These are phyloP conservation scores for Phytophthora sp. DNA, from an alignment of 352 stramenopile genomes.

Conservation along the genomic window DNA sequence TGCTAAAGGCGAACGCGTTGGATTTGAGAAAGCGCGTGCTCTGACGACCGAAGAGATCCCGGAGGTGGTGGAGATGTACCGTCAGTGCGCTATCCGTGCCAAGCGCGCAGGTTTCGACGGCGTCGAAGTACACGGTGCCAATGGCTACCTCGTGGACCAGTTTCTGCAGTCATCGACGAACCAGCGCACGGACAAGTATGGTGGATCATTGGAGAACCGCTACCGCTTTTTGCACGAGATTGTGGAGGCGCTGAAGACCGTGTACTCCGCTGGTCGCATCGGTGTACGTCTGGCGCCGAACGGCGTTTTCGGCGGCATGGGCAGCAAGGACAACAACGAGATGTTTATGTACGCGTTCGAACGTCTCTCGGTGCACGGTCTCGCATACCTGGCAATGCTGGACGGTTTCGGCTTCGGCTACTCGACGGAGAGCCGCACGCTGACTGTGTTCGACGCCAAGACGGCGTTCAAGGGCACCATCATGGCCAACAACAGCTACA, in stretches of 20 bases:
- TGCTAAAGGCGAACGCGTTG: conserved; percentile 5
- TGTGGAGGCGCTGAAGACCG: conserved; percentile 10
- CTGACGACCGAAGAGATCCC: conserved; percentile 15
- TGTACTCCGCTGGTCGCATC: conserved; percentile 9
- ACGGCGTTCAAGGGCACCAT: conserved; percentile 20
- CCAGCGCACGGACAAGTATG: conserved; percentile 21
- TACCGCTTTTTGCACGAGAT: conserved; percentile 13
- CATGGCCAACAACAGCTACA: conserved; percentile 26
- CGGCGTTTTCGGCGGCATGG: conserved; percentile 18
- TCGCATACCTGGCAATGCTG: conserved; percentile 15
- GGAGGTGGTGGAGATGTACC: conserved; percentile 19
- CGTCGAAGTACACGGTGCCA: conserved; percentile 17
- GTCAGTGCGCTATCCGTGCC: conserved; percentile 10
- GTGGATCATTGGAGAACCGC: conserved; percentile 24
- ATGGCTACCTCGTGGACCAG: conserved; percentile 17
- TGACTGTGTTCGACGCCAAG: conserved; percentile 21
- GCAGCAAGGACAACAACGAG: conserved; percentile 23
- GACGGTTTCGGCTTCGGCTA: conserved; percentile 14
- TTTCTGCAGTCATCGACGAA: conserved; percentile 25
- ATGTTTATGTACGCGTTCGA: conserved; percentile 19
- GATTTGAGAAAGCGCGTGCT: conserved; percentile 12
- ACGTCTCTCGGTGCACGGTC: conserved; percentile 6
- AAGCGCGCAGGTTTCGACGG: conserved; percentile 15
- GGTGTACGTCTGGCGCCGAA: conserved; percentile 19
- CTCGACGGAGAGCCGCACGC: conserved; percentile 6